Conservation (phyloP, 1,284 basidiomycete species). For the Apiotrichum mycotoxinovorans region DNA sequence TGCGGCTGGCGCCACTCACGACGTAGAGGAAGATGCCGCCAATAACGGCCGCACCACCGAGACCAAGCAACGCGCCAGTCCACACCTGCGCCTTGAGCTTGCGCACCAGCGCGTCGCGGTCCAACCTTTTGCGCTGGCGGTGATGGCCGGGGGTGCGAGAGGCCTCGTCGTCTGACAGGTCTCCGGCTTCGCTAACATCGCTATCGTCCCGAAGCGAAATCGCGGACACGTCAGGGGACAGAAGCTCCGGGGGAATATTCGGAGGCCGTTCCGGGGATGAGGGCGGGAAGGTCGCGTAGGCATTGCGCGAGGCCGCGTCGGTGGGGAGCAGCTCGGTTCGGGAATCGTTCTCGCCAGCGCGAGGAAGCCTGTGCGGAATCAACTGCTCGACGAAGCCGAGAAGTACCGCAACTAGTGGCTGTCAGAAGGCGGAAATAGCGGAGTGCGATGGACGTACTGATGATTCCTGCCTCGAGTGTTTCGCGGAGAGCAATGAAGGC, state of each 20-base stretch:
- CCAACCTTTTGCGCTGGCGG: not conserved
- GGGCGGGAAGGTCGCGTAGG: conserved; percentile 13
- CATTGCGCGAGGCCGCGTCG: not conserved
- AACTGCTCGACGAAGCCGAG: conserved; percentile 80
- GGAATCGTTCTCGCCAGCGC: not conserved
- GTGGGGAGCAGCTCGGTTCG: conserved; percentile 12
- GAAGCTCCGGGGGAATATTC: conserved; percentile 15
- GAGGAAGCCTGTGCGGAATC: conserved; percentile 24
- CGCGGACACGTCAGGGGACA: conserved; percentile 10
- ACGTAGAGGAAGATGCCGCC: conserved; percentile 52
- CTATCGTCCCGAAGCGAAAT: conserved; percentile 8
- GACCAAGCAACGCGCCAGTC: conserved; percentile 64
- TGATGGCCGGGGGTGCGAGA: not conserved
- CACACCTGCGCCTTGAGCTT: conserved; percentile 61
- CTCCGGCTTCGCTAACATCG: conserved; percentile 13
- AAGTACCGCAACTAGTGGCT: conserved; percentile 60
- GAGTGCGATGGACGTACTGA: conserved; percentile 54
- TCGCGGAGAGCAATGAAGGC: conserved; percentile 89
- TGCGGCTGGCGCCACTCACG: too few relatives aligned
- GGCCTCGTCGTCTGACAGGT: conserved; percentile 3
- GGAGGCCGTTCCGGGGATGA: conserved; percentile 4
- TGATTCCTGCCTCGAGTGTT: conserved; percentile 81
- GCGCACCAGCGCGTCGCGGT: conserved; percentile 18
- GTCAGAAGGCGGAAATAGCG: not conserved
- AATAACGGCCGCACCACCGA: conserved; percentile 67